A percentile compares a stretch with the other conserved stretches of the same genome.
Conservation (phyloP, 805 yeast genomes). For the Torulaspora microellipsoides region DNA sequence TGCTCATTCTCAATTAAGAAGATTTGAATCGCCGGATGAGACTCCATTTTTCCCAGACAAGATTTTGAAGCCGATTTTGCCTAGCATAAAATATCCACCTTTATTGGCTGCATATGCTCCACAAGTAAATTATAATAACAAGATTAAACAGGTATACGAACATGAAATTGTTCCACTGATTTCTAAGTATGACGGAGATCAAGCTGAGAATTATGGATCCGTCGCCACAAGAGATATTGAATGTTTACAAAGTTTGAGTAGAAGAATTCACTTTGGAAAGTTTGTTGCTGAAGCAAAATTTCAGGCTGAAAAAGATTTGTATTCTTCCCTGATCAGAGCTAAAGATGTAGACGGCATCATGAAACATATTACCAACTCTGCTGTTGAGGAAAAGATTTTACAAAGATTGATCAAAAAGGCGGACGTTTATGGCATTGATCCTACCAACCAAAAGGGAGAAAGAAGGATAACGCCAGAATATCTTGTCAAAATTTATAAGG, state of each 20-base stretch:
- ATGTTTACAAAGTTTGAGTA: constrained; percentile 77
- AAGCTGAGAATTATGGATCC: constrained; percentile 81
- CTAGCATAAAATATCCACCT: constrained; percentile 72
- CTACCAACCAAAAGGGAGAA: constrained; percentile 67
- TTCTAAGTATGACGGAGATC: constrained; percentile 64
- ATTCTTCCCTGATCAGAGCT: constrained; percentile 57
- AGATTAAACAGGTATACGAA: constrained; percentile 65
- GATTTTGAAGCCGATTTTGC: constrained; percentile 64
- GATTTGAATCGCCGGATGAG: constrained; percentile 95
- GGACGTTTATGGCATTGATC: constrained; percentile 82
- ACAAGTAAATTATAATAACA: constrained; percentile 69
- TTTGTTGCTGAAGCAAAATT: constrained; percentile 97
- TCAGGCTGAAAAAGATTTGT: constrained; percentile 57
- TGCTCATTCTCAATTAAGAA: constrained; percentile 71
- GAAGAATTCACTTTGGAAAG: constrained; percentile 94
- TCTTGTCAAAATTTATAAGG: constrained; percentile 78
- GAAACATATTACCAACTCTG: constrained; percentile 76
- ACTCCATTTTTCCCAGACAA: constrained; percentile 77
- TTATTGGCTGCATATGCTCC: constrained; percentile 69
- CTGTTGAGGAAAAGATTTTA: constrained; percentile 80
- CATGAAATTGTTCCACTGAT: constrained; percentile 70
- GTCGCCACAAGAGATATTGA: constrained; percentile 83
- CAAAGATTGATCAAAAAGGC: constrained; percentile 77
- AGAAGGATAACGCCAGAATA: constrained; percentile 77
- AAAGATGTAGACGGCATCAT: constrained; percentile 70